Evolutionary conservation across 2,329 filamentous ascomycete species (phyloP).

Genomic region (Lecanicillium sp.): DNA sequence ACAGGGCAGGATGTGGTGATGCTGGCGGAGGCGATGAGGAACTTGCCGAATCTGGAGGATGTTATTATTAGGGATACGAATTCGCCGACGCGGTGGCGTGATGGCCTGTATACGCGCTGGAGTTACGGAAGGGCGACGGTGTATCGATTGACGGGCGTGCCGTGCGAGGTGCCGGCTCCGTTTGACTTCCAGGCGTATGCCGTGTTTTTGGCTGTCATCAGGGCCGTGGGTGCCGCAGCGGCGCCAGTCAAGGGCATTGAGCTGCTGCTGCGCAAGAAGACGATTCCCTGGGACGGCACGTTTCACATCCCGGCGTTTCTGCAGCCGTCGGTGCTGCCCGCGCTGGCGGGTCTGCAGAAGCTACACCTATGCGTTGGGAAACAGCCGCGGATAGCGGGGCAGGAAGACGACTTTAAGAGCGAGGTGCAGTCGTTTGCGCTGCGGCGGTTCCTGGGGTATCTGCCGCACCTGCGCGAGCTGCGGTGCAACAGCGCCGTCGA

Average conservation of each 20-base stretch:
- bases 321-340: slow-evolving; percentile 25
- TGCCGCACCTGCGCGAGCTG: slow-evolving; percentile 39
- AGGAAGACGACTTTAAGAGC: slow-evolving; percentile 1
- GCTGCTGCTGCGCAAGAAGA: slow-evolving; percentile 16
- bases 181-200: slow-evolving; percentile 1
- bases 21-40: slow-evolving; percentile 47
- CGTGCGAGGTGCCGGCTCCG: background rate
- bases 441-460: slow-evolving; percentile 29
- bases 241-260: slow-evolving; percentile 36
- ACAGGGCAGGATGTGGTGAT: slow-evolving; percentile 43
- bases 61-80: slow-evolving; percentile 54
- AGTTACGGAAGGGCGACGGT: slow-evolving; percentile 44
- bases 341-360: slow-evolving; percentile 37
- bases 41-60: slow-evolving; percentile 45
- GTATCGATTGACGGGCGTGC: background rate
- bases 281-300: slow-evolving; percentile 24
- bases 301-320: slow-evolving; percentile 38
- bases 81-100: slow-evolving; percentile 39
- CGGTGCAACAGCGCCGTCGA: slow-evolving; percentile 35
- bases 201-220: slow-evolving; percentile 30
- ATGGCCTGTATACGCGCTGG: slow-evolving; percentile 37
- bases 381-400: background rate
- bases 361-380: slow-evolving; percentile 24
- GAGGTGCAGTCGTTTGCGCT: slow-evolving; percentile 11
- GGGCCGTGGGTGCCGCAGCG: slow-evolving; percentile 32